Conservation (phyloP, 139 green algal species). For the Coccomyxa sp. region DNA sequence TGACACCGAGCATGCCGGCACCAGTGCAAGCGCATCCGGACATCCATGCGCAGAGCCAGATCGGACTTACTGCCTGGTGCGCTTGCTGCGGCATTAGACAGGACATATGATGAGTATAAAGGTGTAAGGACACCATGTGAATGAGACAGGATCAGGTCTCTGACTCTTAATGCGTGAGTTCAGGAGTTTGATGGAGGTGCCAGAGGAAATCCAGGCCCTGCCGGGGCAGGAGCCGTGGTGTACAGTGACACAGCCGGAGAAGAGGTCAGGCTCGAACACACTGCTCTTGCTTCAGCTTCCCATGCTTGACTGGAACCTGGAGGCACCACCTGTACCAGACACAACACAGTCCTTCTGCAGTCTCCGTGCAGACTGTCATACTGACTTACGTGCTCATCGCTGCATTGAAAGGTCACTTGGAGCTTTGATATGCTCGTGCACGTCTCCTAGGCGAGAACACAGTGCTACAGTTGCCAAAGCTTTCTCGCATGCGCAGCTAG, state of each 20-base stretch:
- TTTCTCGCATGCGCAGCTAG: constrained; percentile 26
- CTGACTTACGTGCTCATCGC: neutral
- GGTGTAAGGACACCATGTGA: neutral
- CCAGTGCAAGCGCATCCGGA: neutral
- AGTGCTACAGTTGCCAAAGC: neutral
- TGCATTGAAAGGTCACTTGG: no score
- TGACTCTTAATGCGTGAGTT: neutral
- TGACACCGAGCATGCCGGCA: neutral
- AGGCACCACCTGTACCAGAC: no score
- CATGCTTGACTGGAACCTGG: no score
- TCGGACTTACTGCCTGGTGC: neutral
- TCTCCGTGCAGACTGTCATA: no score
- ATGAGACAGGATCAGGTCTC: neutral
- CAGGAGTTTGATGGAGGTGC: constrained; percentile 50
- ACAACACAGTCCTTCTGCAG: no score
- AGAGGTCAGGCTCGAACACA: no score
- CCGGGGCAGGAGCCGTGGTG: constrained; percentile 37
- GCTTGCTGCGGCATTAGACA: neutral
- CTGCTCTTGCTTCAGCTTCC: no score
- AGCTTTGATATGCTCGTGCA: neutral
- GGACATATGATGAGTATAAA: neutral
- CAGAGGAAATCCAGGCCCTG: constrained; percentile 38
- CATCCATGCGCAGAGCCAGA: neutral
- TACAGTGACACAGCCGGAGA: constrained; percentile 11
- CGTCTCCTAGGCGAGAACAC: neutral